Evolutionary conservation across 805 yeast species (phyloP), one percentile per base, ranked within the genome.

Genomic region (Saccharomyces paradoxus): DNA sequence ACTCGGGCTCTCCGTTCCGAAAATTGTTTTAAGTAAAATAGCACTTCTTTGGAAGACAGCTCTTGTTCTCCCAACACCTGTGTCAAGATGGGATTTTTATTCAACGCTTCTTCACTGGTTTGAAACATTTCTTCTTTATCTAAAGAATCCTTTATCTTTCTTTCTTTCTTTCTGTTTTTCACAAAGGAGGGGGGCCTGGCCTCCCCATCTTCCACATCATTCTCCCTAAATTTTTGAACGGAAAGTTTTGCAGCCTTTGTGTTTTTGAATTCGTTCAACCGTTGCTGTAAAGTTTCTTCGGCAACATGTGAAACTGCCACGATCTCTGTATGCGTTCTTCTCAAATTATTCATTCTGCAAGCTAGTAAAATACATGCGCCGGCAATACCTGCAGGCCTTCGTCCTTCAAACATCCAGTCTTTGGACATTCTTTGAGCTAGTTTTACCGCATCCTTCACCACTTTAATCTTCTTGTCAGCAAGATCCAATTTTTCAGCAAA

Each of bases 311-410:
- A 92, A 7, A 94, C 94, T 0, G 95, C 92, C 17, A 92, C 97
- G 53, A 94, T 86, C 68, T 95, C 98, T 0, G 91, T 81, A 68
- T 92, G 96, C 2, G 96, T 85, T 65, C 98, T 78, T 65, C 97
- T 79, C 67, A 87, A 84, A 66, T 91, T 91, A 71, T 94, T 94
- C 98, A 94, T 95, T 71, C 99, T 80, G 1, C 97, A 94, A 0
- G 99, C 99, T 51, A 94, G 73, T 48, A 95, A 68, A 1, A 94
- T 76, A 71, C 97, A 90, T 0, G 99, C 99, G 24, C 98, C 99
- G 0, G 99, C 99, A 53, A 94, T 82, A 63, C 99, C 99, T 0
- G 99, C 98, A 0, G 99, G 99, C 58, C 98, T 78, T 66, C 99
- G 80, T 27, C 99, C 99, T 71, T 89, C 96, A 67, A 85, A 88